phyloP scores from a whole-genome alignment of 768 basidiomycete species.

The Amanita molliuscula region DNA sequence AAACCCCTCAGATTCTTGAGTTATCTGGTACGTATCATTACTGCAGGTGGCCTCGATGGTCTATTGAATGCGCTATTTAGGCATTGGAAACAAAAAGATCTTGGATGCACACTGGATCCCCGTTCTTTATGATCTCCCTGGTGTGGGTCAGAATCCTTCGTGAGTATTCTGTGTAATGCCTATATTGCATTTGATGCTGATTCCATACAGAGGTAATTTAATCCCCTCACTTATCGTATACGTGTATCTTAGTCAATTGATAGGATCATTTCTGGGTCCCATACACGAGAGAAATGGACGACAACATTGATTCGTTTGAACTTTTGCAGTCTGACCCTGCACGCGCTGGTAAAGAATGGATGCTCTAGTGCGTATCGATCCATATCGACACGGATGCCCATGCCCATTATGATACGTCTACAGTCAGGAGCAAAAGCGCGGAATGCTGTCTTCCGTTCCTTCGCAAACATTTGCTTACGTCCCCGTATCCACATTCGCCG shows the following conservation, averaged over 20 bases:
- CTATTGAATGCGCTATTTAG: conserved; percentile 7
- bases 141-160: conserved; percentile 30
- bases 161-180: neutral
- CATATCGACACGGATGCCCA: too few relatives aligned
- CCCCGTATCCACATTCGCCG: neutral
- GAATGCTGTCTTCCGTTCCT: conserved; percentile 8
- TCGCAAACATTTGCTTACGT: conserved; percentile 3
- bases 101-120: conserved; percentile 18
- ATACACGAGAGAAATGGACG: conserved; percentile 9
- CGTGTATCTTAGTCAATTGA: neutral
- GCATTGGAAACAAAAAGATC: conserved; percentile 22
- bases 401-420: neutral
- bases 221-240: neutral
- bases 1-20: conserved; percentile 32
- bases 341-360: conserved; percentile 3
- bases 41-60: neutral
- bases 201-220: conserved; percentile 1
- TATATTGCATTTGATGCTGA: neutral
- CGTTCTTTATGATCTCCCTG: conserved; percentile 23
- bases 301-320: conserved; percentile 18
- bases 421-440: conserved; percentile 8
- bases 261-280: conserved; percentile 17
- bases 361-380: neutral
- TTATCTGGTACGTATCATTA: conserved; percentile 23
- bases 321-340: conserved; percentile 7